phyloP scores from a whole-genome alignment of 2,329 filamentous ascomycete genomes.

The Hymenoscyphus repandus region DNA sequence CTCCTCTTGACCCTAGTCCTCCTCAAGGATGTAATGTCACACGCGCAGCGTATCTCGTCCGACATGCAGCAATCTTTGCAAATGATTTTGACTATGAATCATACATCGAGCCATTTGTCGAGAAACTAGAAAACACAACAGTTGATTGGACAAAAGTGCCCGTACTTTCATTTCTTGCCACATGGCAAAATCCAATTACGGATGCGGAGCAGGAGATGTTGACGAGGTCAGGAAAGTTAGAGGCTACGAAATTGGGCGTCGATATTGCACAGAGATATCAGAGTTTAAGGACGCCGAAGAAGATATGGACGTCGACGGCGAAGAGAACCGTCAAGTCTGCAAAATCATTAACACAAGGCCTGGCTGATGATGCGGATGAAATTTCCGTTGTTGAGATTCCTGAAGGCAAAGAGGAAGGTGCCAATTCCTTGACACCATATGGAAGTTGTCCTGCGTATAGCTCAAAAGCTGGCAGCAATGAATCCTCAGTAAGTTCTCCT shows the following conservation, averaged over 20 bases:
- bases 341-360: constrained; percentile 41
- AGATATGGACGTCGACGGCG: constrained; percentile 47
- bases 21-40: constrained; percentile 47
- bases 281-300: constrained; percentile 38
- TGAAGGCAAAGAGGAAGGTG: constrained; percentile 43
- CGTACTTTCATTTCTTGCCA: constrained; percentile 23
- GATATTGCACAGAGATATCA: constrained; percentile 27
- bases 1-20: constrained; percentile 40
- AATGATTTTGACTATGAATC: constrained; percentile 48
- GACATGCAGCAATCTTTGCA: constrained; percentile 46
- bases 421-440: constrained; percentile 50
- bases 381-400: constrained; percentile 40
- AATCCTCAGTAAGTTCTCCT: constrained; percentile 33
- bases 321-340: constrained; percentile 46
- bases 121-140: constrained; percentile 44
- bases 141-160: constrained; percentile 39
- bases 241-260: constrained; percentile 26
- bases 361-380: constrained; percentile 38
- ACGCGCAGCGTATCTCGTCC: constrained; percentile 42
- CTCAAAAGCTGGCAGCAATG: constrained; percentile 41
- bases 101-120: constrained; percentile 45
- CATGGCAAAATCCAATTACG: constrained; percentile 25
- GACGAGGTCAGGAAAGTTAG: constrained; percentile 22
- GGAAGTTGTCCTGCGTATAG: constrained; percentile 47
- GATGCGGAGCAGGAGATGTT: constrained; percentile 26